Evolutionary conservation across 192 early-diverging fungal species (phyloP).

Genomic region (Lunasporangiospora selenospora): DNA sequence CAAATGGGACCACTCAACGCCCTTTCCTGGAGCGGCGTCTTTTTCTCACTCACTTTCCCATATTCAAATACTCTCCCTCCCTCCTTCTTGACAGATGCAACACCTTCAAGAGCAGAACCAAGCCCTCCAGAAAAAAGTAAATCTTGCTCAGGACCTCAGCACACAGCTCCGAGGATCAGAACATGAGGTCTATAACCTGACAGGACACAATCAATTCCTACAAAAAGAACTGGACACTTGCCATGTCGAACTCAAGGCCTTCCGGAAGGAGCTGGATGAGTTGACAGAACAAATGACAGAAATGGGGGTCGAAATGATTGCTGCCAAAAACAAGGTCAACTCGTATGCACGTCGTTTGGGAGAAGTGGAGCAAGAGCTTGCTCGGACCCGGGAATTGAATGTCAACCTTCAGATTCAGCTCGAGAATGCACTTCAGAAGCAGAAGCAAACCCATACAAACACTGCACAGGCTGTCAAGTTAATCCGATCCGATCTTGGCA

Average conservation of each 20-base stretch:
- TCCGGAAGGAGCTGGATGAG: constrained; percentile 63
- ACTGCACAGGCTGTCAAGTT: constrained; percentile 65
- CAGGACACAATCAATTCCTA: constrained; percentile 56
- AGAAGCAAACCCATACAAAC: constrained; percentile 61
- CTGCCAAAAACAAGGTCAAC: constrained; percentile 59
- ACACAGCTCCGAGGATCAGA: constrained; percentile 43
- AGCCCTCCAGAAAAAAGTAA: constrained; percentile 41
- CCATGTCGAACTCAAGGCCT: constrained; percentile 56
- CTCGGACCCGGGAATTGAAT: constrained; percentile 62
- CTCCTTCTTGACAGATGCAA: constrained; percentile 23
- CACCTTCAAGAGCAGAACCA: constrained; percentile 48
- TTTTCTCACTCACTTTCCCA: not conserved
- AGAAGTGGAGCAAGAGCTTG: constrained; percentile 63
- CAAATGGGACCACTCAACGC: too few relatives aligned
- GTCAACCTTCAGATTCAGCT: constrained; percentile 58
- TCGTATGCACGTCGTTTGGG: constrained; percentile 60
- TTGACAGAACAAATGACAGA: constrained; percentile 63
- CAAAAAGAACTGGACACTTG: constrained; percentile 58
- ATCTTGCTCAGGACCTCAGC: constrained; percentile 36
- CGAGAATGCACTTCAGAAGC: constrained; percentile 57
- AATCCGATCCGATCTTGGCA: constrained; percentile 63
- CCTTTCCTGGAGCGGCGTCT: not conserved
- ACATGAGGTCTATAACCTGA: constrained; percentile 44
- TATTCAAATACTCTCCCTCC: not conserved
- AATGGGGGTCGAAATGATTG: constrained; percentile 64